Evolutionary conservation across 1,139 yeast species (phyloP), one percentile per base, ranked within the genome.

Genomic region (Hyphopichia burtonii): DNA sequence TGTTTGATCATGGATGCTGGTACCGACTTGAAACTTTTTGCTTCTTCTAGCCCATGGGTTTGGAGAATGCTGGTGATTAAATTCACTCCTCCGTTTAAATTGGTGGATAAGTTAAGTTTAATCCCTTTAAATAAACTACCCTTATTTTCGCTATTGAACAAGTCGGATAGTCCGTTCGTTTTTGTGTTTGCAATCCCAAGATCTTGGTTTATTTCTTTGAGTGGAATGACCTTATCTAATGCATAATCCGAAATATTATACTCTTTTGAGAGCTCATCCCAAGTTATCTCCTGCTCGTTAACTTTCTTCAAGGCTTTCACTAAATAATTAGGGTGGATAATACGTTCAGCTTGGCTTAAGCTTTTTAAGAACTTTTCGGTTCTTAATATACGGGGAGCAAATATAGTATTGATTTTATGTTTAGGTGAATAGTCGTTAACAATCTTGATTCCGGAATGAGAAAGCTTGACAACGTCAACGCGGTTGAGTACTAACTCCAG

Each of bases 331-430:
- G 83, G 82, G 43, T 76, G 78, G 2, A 79, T 50, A 15, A 83
- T 71, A 22, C 60, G 54, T 12, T 54, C 48, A 1, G 65, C 74
- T 41, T 56, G 59, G 44, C 70, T 59, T 41, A 73, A 56, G 44
- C 76, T 63, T 28, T 67, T 60, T 44, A 93, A 70, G 55, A 91
- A 91, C 62, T 93, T 93, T 45, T 86, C 96, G 0, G 98, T 93
- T 49, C 98, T 75, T 52, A 86, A 61, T 11, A 85, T 74, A 47
- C 82, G 80, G 1, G 97, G 96, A 0, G 97, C 93, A 15, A 91
- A 70, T 9, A 86, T 67, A 33, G 83, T 66, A 51, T 80, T 76
- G 19, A 66, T 55, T 1, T 41, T 41, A 34, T 44, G 47, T 41
- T 52, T 60, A 5, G 51, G 49, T 23, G 59, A 56, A 27, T 63